Evolutionary conservation across 345 rosid species (phyloP).

Genomic region (Crucihimalaya himalaica): DNA sequence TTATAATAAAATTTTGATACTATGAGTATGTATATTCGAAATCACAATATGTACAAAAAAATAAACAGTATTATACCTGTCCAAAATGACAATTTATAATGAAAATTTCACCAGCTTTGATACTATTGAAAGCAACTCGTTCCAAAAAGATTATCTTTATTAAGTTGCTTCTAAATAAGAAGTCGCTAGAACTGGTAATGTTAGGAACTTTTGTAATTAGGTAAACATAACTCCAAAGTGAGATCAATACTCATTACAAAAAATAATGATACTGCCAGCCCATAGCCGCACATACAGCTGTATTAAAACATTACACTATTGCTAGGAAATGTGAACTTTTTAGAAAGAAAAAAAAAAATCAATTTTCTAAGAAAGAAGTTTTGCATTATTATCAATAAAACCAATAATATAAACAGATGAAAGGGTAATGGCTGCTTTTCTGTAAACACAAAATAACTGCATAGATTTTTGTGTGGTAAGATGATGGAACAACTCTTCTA

Average conservation of each 20-base stretch:
- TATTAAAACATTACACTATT: conserved; percentile 3
- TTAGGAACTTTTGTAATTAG: conserved; percentile 28
- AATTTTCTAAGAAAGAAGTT: conserved; percentile 11
- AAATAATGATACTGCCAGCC: conserved; percentile 34
- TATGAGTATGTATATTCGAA: neutral
- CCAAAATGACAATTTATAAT: neutral
- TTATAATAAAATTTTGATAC: neutral
- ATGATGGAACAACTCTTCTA: conserved; percentile 10
- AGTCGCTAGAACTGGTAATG: conserved; percentile 26
- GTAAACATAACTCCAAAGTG: conserved; percentile 27
- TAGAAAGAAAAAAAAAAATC: neutral
- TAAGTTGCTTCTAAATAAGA: conserved; percentile 1
- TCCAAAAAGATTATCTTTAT: neutral
- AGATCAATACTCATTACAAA: conserved; percentile 20
- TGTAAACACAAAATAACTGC: conserved; percentile 1
- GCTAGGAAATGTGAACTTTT: neutral
- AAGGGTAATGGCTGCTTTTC: conserved; percentile 6
- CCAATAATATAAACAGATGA: neutral
- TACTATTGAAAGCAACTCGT: conserved; percentile 26
- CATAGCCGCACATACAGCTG: conserved; percentile 40
- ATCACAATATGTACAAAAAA: no score
- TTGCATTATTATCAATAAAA: conserved; percentile 19
- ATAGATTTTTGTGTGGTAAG: neutral
- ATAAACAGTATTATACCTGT: neutral
- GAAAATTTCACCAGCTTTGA: conserved; percentile 4